Percentiles rank a stretch among this genome's conserved stretches.
Evolutionary conservation across 495 filamentous ascomycete species (phyloP).

Genomic region (Eremomyces bilateralis): DNA sequence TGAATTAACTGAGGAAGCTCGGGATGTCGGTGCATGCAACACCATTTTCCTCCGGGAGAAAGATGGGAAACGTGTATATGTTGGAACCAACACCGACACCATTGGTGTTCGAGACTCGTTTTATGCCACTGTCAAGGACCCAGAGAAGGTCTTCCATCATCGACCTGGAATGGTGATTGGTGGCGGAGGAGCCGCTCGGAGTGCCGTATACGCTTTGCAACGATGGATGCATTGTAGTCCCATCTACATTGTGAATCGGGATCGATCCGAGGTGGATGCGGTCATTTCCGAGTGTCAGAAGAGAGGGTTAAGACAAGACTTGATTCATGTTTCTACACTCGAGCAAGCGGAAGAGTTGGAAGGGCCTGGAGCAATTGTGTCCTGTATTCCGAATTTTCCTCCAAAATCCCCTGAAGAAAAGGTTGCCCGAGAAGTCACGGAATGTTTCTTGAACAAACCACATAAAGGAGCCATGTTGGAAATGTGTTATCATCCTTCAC

Average conservation of each 20-base stretch:
- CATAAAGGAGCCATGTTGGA: slow-evolving; percentile 48
- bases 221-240: slow-evolving; percentile 39
- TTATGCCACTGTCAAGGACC: slow-evolving; percentile 30
- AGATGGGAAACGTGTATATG: slow-evolving; percentile 23
- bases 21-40: slow-evolving; percentile 49
- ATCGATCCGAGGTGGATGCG: slow-evolving; percentile 35
- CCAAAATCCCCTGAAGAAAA: slow-evolving; percentile 39
- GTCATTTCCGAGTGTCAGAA: slow-evolving; percentile 34
- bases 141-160: slow-evolving; percentile 24
- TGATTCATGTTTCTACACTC: slow-evolving; percentile 33
- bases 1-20: slow-evolving; percentile 41
- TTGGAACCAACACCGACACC: slow-evolving; percentile 59
- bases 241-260: slow-evolving; percentile 52
- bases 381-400: slow-evolving; percentile 46
- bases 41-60: slow-evolving; percentile 41
- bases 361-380: slow-evolving; percentile 37
- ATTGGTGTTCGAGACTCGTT: slow-evolving; percentile 51
- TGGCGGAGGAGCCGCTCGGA: slow-evolving; percentile 48
- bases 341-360: slow-evolving; percentile 33
- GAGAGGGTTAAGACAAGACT: slow-evolving; percentile 26
- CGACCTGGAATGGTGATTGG: slow-evolving; percentile 40
- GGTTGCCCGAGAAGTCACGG: slow-evolving; percentile 29
- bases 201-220: slow-evolving; percentile 44
- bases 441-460: slow-evolving; percentile 27
- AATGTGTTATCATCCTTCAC: slow-evolving; percentile 60